Conservation (phyloP, 2,329 filamentous ascomycete genomes). For the Penicillium thymicola region DNA sequence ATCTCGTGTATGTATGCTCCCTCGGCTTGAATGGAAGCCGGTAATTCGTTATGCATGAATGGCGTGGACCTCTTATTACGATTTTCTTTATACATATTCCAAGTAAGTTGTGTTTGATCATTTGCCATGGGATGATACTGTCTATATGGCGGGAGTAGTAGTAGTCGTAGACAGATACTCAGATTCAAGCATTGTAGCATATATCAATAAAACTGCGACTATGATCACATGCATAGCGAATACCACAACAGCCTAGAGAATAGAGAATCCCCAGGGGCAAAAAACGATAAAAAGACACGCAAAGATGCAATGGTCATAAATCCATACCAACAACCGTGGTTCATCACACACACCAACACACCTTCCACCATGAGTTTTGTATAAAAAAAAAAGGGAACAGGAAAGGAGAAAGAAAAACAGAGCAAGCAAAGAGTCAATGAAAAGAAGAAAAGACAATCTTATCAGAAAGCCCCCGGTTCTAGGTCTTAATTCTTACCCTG, state of each 20-base stretch:
- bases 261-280: background rate
- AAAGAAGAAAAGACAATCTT: background rate
- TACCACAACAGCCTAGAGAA: background rate
- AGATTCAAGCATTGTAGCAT: background rate
- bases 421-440: background rate
- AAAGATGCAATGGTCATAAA: slow-evolving; percentile 21
- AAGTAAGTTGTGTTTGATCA: background rate
- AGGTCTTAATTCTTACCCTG: slow-evolving; percentile 27
- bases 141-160: background rate
- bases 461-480: background rate
- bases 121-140: background rate
- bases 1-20: slow-evolving; percentile 20
- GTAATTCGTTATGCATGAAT: slow-evolving; percentile 22
- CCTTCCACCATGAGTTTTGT: background rate
- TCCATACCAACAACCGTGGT: slow-evolving; percentile 10
- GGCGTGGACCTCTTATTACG: background rate
- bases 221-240: background rate
- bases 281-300: slow-evolving; percentile 1
- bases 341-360: slow-evolving; percentile 4
- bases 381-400: background rate
- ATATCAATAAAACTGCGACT: background rate
- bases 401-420: background rate
- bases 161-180: background rate
- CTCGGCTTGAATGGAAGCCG: slow-evolving; percentile 14
- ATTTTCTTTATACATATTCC: background rate